These are phyloP conservation scores for Ustilago lituana DNA, from an alignment of 1,284 basidiomycete genomes.

Conservation along the genomic window DNA sequence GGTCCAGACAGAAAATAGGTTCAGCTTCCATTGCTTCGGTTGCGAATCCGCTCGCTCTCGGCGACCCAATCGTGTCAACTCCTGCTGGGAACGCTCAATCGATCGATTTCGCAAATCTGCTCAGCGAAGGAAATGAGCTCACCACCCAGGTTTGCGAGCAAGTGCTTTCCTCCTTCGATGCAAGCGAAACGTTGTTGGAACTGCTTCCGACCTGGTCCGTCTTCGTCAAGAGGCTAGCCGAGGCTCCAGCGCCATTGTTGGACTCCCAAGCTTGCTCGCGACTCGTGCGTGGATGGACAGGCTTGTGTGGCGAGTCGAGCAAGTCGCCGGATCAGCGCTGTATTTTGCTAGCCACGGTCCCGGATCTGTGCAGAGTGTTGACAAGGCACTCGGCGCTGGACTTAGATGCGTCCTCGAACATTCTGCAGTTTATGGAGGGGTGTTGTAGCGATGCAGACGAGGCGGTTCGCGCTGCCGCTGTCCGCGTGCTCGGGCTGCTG, in stretches of 20 bases:
- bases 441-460: slow-evolving; percentile 17
- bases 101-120: background rate
- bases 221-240: slow-evolving; percentile 21
- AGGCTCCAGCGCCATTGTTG: slow-evolving; percentile 2
- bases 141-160: slow-evolving; percentile 1
- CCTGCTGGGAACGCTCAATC: too few relatives aligned
- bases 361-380: slow-evolving; percentile 20
- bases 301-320: background rate
- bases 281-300: background rate
- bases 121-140: background rate
- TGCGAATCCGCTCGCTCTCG: too few relatives aligned
- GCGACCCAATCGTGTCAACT: too few relatives aligned
- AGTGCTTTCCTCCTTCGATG: slow-evolving; percentile 3
- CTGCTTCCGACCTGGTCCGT: slow-evolving; percentile 14
- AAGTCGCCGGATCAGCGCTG: slow-evolving; percentile 14
- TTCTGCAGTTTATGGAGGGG: slow-evolving; percentile 13
- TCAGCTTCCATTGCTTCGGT: too few relatives aligned
- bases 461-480: slow-evolving; percentile 30
- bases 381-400: slow-evolving; percentile 1
- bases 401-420: background rate
- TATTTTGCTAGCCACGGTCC: slow-evolving; percentile 1
- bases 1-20: too few relatives aligned
- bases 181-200: too few relatives aligned
- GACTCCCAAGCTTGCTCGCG: background rate
- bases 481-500: slow-evolving; percentile 35